Evolutionary conservation across 164 flowering plant species (phyloP).

Genomic region (Akebia trifoliata): DNA sequence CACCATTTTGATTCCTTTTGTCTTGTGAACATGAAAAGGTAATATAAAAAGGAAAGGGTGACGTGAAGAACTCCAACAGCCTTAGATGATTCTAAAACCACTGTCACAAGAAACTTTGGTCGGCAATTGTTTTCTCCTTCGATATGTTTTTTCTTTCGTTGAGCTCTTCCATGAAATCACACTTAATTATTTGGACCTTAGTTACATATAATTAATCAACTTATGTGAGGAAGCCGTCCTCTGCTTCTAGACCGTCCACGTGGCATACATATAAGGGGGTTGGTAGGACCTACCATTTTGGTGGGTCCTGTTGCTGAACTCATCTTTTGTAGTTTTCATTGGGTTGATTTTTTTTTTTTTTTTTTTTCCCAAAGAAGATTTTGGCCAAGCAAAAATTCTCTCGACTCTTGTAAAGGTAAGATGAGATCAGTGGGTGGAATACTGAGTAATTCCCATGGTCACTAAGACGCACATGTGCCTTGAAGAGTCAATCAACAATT

Average conservation of each 20-base stretch:
- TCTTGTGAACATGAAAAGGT: slow-evolving; percentile 24
- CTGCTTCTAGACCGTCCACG: slow-evolving; percentile 13
- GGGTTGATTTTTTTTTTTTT: no score
- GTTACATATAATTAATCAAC: no score
- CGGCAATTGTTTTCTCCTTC: slow-evolving; percentile 28
- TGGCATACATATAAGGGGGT: background rate
- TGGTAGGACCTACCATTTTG: background rate
- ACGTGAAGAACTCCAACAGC: slow-evolving; percentile 32
- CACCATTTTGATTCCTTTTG: background rate
- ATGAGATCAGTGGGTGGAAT: no score
- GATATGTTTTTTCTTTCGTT: background rate
- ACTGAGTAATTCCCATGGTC: no score
- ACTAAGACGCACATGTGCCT: no score
- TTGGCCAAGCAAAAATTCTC: no score
- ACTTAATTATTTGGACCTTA: no score
- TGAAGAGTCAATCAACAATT: no score
- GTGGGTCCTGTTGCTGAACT: background rate
- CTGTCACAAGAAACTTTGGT: slow-evolving; percentile 55
- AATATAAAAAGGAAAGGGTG: slow-evolving; percentile 29
- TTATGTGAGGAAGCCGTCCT: slow-evolving; percentile 17
- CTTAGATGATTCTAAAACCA: slow-evolving; percentile 30
- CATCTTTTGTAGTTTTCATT: background rate
- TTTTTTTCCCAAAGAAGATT: no score
- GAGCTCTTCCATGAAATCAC: background rate
- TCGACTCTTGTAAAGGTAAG: no score